Evolutionary conservation across 148 eudicot species (phyloP), one percentile per base, ranked within the genome.

Genomic region (Beta vulgaris): DNA sequence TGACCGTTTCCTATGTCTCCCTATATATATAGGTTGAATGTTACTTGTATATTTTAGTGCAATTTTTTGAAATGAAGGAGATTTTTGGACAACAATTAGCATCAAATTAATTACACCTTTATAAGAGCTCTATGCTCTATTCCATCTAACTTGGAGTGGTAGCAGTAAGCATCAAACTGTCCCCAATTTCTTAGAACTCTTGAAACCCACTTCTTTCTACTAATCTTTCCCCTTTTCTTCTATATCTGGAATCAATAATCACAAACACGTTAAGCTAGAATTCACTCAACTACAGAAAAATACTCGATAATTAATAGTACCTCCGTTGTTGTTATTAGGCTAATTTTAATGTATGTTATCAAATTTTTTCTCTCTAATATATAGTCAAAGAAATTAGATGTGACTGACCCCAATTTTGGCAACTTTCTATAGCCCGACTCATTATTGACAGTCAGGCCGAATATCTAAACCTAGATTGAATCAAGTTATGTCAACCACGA

Each of bases 181-280:
- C 98, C 98, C 97, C 93, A 91, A 77, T 81, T 84, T 16, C 97
- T 90, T 63, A 93, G 93, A 72, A 93, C 70, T 36, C 84, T 82
- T 29, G 98, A 87, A 77, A 90, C 78, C 57, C 85, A 54, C 77
- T 90, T 77, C 91, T 83, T 77, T 91, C 95, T 6, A 93, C 98
- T 55, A 93, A 78, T 42, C 82, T 90, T 78, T 93, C 98, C 85
- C 98, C 84, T 79, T 93, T 93, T 70, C 97, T 87, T 62, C 82
- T 86, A 78, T 91, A 93, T 84, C 98, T 93, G 74, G 55, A 72
- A 73, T 42, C 26, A 73, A n/a, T n/a, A n/a, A 11, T 49, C 23
- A 3, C 63, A 61, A 66, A 11, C 34, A 77, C 71, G 42, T 67
- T 35, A 72, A 72, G 21, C 54, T 7, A 39, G 44, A 1, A 46